Base-by-base conservation (phyloP, 179 eudicot species). In the Monotropa hypopitys region DNA sequence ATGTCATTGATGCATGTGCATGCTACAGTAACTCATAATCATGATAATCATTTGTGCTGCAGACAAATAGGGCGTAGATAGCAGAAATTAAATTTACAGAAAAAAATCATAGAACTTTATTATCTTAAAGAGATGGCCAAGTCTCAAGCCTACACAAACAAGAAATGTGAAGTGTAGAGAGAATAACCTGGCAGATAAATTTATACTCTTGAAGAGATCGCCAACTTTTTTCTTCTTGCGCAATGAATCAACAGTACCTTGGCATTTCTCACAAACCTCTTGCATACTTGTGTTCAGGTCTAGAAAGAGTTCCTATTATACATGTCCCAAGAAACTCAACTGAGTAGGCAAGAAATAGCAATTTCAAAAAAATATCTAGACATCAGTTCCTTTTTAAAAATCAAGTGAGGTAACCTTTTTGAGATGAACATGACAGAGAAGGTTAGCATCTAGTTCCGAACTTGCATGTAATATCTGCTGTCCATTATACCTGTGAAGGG, bases 371-470 rank as follows among this genome's bases (percentile, higher is more conserved):
- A 35, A 45, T 61, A 23, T n/a, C n/a, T n/a, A 62, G 77, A 62
- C 20, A 40, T 20, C 43, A 12, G 51, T 38, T 61, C 38, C 13
- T 26, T 5, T 16, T 62, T 45, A 30, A 33, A 18, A 42, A 72
- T 59, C 42, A 62, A 42, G 40, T 1, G 71, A 62, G 76, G 80
- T 65, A 80, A 95, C 99, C 97, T 89, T 84, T 81, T 91, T 86
- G 53, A 96, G 94, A 87, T 93, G 98, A 81, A 96, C 81, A 80
- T 95, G 99, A 65, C 98, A 97, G 78, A 96, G 89, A 80, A 93
- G 90, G 75, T 97, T 97, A 28, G 85, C 70, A 62, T 86, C 90
- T 6, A 85, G 43, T 33, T 89, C 92, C 74, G 83, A 75, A 84
- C 80, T 85, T 68, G 84, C 96, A 68, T 82, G 77, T 75, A 78